These are phyloP conservation scores for Mentha longifolia DNA, from an alignment of 257 asterid genomes.

Conservation along the genomic window DNA sequence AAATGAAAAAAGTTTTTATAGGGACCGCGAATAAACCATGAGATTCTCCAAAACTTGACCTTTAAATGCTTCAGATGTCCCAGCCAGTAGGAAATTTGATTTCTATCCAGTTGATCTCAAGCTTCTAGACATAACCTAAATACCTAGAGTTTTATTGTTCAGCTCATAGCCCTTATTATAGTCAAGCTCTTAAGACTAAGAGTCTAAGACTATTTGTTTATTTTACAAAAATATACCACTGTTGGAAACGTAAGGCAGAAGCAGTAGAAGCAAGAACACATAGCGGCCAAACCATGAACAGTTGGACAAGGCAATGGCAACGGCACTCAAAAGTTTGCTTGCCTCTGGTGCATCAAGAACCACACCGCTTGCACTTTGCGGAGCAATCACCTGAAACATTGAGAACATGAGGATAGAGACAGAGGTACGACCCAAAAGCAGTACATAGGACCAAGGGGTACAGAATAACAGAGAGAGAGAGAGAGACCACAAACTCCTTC, in stretches of 20 bases:
- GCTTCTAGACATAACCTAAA: slow-evolving; percentile 10
- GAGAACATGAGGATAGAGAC: slow-evolving; percentile 28
- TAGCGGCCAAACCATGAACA: slow-evolving; percentile 73
- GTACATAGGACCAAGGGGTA: neutral
- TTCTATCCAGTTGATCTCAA: slow-evolving; percentile 14
- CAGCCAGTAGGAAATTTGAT: neutral
- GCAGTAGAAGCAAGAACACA: slow-evolving; percentile 26
- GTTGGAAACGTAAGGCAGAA: slow-evolving; percentile 26
- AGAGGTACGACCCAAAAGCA: slow-evolving; percentile 8
- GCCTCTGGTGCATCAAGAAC: slow-evolving; percentile 96
- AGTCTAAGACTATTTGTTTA: neutral
- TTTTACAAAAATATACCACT: slow-evolving; percentile 20
- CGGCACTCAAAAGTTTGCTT: slow-evolving; percentile 94
- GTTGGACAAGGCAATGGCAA: slow-evolving; percentile 89
- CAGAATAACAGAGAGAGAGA: slow-evolving; percentile 29
- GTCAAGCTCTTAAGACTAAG: neutral
- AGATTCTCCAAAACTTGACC: slow-evolving; percentile 1
- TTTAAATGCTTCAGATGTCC: slow-evolving; percentile 14
- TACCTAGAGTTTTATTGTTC: neutral
- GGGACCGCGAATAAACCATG: slow-evolving; percentile 5
- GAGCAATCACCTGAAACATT: slow-evolving; percentile 80
- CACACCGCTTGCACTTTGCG: slow-evolving; percentile 89
- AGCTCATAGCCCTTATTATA: neutral
- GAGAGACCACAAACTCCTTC: slow-evolving; percentile 83
- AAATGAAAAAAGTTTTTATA: slow-evolving; percentile 10